phyloP scores from a whole-genome alignment of 768 basidiomycete species.

The Rossbeevera mucosa region DNA sequence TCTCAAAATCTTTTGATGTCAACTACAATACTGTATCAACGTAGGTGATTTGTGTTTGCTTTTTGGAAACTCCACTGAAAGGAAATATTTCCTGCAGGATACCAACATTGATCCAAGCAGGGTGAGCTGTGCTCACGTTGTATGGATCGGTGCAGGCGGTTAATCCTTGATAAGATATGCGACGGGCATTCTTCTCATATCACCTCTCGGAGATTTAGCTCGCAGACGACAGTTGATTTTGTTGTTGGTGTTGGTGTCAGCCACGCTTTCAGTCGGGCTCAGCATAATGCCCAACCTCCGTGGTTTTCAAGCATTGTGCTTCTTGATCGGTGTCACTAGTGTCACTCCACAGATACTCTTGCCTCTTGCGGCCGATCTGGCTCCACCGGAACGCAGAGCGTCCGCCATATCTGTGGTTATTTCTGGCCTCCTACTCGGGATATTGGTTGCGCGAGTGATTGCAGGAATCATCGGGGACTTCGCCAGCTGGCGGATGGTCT shows the following conservation, averaged over 20 bases:
- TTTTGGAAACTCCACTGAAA: background rate
- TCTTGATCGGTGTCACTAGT: constrained; percentile 65
- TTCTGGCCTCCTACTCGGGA: constrained; percentile 63
- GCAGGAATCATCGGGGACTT: constrained; percentile 74
- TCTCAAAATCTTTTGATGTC: constrained; percentile 38
- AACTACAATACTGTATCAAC: constrained; percentile 34
- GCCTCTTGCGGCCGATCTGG: constrained; percentile 76
- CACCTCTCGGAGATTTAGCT: constrained; percentile 80
- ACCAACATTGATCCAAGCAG: constrained; percentile 64
- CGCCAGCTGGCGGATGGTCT: constrained; percentile 66
- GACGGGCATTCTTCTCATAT: constrained; percentile 65
- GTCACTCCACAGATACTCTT: constrained; percentile 75
- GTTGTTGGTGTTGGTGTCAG: constrained; percentile 47
- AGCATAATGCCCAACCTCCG: constrained; percentile 54
- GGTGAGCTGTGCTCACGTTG: constrained; percentile 35
- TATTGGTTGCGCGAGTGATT: constrained; percentile 70
- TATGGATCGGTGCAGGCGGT: background rate
- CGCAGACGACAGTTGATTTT: constrained; percentile 70
- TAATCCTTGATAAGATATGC: constrained; percentile 50
- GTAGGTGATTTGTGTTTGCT: constrained; percentile 15
- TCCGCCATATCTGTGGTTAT: constrained; percentile 73
- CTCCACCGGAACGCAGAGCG: constrained; percentile 66
- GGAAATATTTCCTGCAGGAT: constrained; percentile 38
- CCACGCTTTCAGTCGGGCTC: constrained; percentile 64
- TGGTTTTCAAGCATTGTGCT: constrained; percentile 64